Percentiles rank a stretch among this genome's conserved stretches.
Evolutionary conservation across 2,329 filamentous ascomycete species (phyloP).

Genomic region (Alternaria angustiovoidea): DNA sequence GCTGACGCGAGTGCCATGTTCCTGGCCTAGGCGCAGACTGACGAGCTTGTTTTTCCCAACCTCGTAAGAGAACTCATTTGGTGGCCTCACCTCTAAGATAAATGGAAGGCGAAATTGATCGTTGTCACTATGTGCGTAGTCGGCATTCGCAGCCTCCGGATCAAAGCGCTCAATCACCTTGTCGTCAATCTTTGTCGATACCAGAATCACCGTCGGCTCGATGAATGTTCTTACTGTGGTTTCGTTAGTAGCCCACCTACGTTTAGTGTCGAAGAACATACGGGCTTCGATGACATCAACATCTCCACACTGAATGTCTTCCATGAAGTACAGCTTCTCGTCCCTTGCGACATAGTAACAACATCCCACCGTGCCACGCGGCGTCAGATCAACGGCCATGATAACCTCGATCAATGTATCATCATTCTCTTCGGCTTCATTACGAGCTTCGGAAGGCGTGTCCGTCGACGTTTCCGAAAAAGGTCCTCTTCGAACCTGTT

Average conservation of each 20-base stretch:
- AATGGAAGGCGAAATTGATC: conserved; percentile 65
- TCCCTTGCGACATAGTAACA: conserved; percentile 79
- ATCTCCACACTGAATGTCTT: conserved; percentile 76
- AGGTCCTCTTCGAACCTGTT: background rate
- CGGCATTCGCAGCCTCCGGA: conserved; percentile 50
- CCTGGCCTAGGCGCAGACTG: conserved; percentile 63
- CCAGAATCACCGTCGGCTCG: conserved; percentile 67
- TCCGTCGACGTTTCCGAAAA: conserved; percentile 1
- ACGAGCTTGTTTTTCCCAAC: conserved; percentile 71
- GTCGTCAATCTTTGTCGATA: conserved; percentile 65
- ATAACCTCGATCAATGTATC: conserved; percentile 72
- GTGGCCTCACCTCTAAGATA: conserved; percentile 71
- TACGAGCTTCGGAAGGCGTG: conserved; percentile 10
- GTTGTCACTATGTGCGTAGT: conserved; percentile 42
- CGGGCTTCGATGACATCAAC: conserved; percentile 64
- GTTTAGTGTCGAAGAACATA: conserved; percentile 34
- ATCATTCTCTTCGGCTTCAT: conserved; percentile 53
- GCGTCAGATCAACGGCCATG: conserved; percentile 79
- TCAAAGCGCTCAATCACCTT: conserved; percentile 56
- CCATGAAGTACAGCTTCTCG: conserved; percentile 75
- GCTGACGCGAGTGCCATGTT: conserved; percentile 58
- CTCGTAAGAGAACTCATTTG: conserved; percentile 75
- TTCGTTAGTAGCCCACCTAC: background rate
- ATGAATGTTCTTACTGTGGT: conserved; percentile 66
- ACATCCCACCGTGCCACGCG: conserved; percentile 78